phyloP scores from a whole-genome alignment of 2,329 filamentous ascomycete genomes.

The Alternaria gaisen region DNA sequence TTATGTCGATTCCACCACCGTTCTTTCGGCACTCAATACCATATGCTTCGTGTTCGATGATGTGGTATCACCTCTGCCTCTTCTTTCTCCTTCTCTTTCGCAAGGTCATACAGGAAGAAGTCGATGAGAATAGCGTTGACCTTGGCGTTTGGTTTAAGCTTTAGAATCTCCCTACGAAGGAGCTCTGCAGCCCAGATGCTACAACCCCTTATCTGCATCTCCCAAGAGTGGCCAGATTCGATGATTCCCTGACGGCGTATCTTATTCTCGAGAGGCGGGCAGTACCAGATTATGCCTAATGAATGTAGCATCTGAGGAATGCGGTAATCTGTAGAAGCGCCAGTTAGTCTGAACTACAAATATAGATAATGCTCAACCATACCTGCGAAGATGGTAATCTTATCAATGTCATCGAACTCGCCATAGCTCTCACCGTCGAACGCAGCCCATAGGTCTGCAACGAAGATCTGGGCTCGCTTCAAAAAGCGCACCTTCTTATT shows the following conservation, averaged over 20 bases:
- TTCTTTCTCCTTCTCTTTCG: constrained; percentile 78
- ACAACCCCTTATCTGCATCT: constrained; percentile 88
- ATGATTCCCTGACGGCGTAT: constrained; percentile 73
- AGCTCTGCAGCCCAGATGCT: constrained; percentile 97
- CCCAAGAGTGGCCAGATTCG: constrained; percentile 77
- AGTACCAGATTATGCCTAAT: constrained; percentile 84
- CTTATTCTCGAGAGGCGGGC: constrained; percentile 76
- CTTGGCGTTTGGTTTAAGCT: constrained; percentile 72
- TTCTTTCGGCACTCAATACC: constrained; percentile 73
- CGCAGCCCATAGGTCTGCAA: constrained; percentile 95
- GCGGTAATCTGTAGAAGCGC: constrained; percentile 75
- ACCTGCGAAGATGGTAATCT: constrained; percentile 95
- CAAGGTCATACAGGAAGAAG: constrained; percentile 95
- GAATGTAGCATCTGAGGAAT: constrained; percentile 91
- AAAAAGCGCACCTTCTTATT: constrained; percentile 80
- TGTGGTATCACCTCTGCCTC: constrained; percentile 68
- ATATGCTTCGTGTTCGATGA: constrained; percentile 91
- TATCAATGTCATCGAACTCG: constrained; percentile 87
- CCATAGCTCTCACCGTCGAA: constrained; percentile 85
- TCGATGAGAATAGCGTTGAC: constrained; percentile 93
- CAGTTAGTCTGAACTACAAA: neutral
- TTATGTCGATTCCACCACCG: neutral
- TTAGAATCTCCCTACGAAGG: constrained; percentile 80
- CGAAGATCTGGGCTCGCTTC: constrained; percentile 94
- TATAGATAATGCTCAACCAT: constrained; percentile 14